phyloP scores from a whole-genome alignment of 441 rosid species.

The Populus hybrid region DNA sequence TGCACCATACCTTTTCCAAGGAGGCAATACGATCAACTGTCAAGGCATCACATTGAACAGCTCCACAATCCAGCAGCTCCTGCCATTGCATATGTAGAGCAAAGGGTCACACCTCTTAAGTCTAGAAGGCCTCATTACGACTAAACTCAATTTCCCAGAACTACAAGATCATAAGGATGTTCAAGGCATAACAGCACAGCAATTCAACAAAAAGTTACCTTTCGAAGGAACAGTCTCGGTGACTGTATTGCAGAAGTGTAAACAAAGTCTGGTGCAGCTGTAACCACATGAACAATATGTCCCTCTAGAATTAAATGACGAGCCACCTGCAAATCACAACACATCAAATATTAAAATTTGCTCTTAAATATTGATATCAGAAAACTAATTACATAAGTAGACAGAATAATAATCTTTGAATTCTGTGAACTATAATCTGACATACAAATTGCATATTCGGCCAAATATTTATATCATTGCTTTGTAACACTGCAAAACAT shows the following conservation, averaged over 20 bases:
- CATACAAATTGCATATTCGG: not conserved
- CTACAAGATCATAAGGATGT: not conserved
- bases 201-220: slow-evolving; percentile 32
- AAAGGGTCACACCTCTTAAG: not conserved
- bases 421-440: not conserved
- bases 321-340: slow-evolving; percentile 46
- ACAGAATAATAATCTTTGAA: not conserved
- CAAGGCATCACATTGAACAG: slow-evolving; percentile 86
- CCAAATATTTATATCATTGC: not conserved
- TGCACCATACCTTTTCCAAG: slow-evolving; percentile 56
- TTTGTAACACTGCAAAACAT: not conserved
- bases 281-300: slow-evolving; percentile 75
- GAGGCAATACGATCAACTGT: slow-evolving; percentile 89
- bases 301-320: slow-evolving; percentile 74
- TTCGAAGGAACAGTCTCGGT: slow-evolving; percentile 69
- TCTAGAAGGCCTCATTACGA: not conserved
- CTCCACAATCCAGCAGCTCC: slow-evolving; percentile 83
- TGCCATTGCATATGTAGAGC: slow-evolving; percentile 14
- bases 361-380: not conserved
- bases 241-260: slow-evolving; percentile 71
- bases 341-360: not conserved
- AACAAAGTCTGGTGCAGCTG: slow-evolving; percentile 87
- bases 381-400: not conserved
- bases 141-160: not conserved
- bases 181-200: not conserved